A percentile compares a stretch with the other conserved stretches of the same genome.
Conservation (phyloP, 2,329 filamentous ascomycete genomes). For the Akanthomyces dipterigenus region DNA sequence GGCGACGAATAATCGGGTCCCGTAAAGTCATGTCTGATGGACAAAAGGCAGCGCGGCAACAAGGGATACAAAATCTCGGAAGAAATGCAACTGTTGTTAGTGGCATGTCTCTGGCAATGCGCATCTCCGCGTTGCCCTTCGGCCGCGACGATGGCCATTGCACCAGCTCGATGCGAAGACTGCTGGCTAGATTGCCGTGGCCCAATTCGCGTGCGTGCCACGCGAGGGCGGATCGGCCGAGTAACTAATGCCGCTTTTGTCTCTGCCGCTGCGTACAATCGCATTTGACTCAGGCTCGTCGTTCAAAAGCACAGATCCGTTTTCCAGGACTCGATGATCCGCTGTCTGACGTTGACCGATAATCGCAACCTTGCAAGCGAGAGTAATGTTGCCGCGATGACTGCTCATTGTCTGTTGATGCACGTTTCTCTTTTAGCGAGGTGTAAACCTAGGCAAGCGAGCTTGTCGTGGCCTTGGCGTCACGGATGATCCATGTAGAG, state of each 20-base stretch:
- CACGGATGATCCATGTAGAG: not conserved
- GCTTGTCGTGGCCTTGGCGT: not conserved
- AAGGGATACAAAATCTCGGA: not conserved
- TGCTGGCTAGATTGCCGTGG: not conserved
- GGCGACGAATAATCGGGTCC: not conserved
- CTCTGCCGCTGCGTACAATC: not conserved
- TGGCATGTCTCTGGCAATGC: not conserved
- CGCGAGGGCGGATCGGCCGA: constrained; percentile 3
- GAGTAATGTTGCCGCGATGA: not conserved
- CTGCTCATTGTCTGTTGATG: not conserved
- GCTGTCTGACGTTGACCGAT: not conserved
- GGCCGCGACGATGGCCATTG: not conserved
- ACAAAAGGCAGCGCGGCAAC: not conserved
- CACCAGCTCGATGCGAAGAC: not conserved
- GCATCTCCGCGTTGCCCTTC: not conserved
- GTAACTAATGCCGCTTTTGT: not conserved
- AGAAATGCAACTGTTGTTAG: not conserved
- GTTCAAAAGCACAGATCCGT: not conserved
- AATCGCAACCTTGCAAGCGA: not conserved
- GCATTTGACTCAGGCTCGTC: not conserved
- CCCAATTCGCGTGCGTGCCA: not conserved
- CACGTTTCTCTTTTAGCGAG: not conserved
- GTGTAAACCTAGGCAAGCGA: not conserved
- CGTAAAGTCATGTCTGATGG: not conserved
- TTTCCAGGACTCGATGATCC: not conserved